Percentiles rank a stretch among this genome's conserved stretches.
phyloP scores from a whole-genome alignment of 805 yeast species.

The Wickerhamiella galacta region DNA sequence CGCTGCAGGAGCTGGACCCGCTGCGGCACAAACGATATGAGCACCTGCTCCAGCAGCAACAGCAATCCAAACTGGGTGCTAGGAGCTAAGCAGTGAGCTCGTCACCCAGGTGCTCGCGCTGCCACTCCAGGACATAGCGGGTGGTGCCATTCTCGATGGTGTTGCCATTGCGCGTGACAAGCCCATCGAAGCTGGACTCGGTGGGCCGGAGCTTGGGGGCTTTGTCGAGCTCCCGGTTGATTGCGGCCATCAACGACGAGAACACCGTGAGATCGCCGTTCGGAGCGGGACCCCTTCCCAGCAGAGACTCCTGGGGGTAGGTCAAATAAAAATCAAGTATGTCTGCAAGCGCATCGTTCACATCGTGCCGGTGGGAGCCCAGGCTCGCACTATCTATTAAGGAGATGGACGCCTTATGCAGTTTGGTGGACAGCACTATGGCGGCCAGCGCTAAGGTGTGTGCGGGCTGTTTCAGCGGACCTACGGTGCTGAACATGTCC shows the following conservation, averaged over 20 bases:
- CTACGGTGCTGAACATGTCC: conserved; percentile 56
- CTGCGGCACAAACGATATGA: conserved; percentile 16
- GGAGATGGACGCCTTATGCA: conserved; percentile 21
- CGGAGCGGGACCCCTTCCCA: no score
- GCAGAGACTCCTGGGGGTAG: conserved; percentile 36
- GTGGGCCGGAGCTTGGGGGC: no score
- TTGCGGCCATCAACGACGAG: conserved; percentile 1
- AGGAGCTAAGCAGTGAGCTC: neutral
- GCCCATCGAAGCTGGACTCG: no score
- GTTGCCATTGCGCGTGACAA: no score
- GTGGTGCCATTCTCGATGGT: conserved; percentile 16
- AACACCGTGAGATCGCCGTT: conserved; percentile 1
- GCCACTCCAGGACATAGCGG: conserved; percentile 19
- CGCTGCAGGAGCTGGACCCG: conserved; percentile 21
- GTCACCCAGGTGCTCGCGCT: conserved; percentile 10
- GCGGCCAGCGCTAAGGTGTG: conserved; percentile 60
- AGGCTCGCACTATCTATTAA: conserved; percentile 19
- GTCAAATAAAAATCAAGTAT: conserved; percentile 42
- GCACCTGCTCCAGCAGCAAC: neutral
- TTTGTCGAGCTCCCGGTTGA: conserved; percentile 1
- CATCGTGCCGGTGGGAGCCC: conserved; percentile 14
- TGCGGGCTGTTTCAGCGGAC: conserved; percentile 52
- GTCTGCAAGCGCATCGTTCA: conserved; percentile 37
- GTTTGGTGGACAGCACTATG: conserved; percentile 40
- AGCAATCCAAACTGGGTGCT: no score